A percentile compares a stretch with the other conserved stretches of the same genome.
Conservation (phyloP, 192 early-diverging fungal species). For the Jimgerdemannia flammicorona region DNA sequence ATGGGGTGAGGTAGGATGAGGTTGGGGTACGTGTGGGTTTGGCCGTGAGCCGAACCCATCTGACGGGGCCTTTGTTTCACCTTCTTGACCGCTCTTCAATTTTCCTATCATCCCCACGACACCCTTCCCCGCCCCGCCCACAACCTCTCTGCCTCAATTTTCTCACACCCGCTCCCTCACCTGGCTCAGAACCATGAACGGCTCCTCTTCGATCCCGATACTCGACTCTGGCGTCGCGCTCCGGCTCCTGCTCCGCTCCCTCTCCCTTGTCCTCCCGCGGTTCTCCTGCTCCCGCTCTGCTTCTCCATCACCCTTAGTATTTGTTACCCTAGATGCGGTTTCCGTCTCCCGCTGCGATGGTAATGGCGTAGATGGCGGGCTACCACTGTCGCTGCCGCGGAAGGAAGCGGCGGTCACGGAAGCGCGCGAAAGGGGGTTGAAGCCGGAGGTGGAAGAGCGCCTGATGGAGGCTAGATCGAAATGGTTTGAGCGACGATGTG, state of each 20-base stretch:
- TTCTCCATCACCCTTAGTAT: neutral
- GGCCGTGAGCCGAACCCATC: neutral
- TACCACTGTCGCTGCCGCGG: no score
- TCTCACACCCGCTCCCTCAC: neutral
- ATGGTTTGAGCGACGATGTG: no score
- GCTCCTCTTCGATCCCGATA: constrained; percentile 9
- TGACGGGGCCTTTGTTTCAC: neutral
- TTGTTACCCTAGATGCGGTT: neutral
- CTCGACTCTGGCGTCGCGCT: neutral
- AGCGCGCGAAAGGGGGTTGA: no score
- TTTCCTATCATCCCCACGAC: neutral
- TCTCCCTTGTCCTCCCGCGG: no score
- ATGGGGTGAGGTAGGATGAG: neutral
- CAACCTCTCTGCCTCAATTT: neutral
- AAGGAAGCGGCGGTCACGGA: no score
- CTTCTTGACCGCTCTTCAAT: no score
- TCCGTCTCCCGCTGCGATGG: neutral
- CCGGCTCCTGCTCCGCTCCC: neutral
- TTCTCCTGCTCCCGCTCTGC: neutral
- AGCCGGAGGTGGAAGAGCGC: neutral
- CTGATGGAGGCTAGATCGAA: neutral
- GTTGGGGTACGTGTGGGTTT: no score
- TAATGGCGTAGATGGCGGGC: neutral
- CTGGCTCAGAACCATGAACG: constrained; percentile 35
- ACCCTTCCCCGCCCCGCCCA: neutral